phyloP scores from a whole-genome alignment of 805 yeast genomes.

The Huiozyma naganishii region DNA sequence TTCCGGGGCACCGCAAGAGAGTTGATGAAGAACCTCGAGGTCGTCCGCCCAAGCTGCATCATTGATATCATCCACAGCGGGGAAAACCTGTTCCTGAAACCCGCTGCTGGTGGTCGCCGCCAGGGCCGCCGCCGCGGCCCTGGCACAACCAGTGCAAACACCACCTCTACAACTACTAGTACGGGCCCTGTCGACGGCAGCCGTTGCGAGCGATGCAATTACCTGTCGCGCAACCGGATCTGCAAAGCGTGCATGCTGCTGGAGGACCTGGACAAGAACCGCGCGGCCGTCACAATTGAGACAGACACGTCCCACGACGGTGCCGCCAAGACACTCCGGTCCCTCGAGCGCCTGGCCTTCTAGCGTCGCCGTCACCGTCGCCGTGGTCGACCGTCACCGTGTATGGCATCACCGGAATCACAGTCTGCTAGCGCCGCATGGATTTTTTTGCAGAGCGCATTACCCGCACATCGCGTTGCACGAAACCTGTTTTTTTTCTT shows the following conservation, averaged over 20 bases:
- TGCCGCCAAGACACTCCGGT: constrained; percentile 2
- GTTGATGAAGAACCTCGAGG: constrained; percentile 78
- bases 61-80: constrained; percentile 93
- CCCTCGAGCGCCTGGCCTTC: constrained; percentile 1
- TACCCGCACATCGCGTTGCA: background rate
- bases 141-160: constrained; percentile 16
- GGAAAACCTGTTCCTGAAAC: constrained; percentile 55
- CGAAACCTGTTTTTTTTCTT: background rate
- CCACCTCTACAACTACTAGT: constrained; percentile 6
- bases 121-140: constrained; percentile 16
- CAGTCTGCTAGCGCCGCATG: no score
- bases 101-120: constrained; percentile 35
- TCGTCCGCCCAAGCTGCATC: constrained; percentile 84
- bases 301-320: constrained; percentile 23
- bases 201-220: constrained; percentile 83
- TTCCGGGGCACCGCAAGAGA: constrained; percentile 96
- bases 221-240: constrained; percentile 72
- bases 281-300: constrained; percentile 57
- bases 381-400: no score
- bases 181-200: constrained; percentile 46
- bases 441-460: background rate
- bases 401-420: no score
- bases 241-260: constrained; percentile 90
- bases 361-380: background rate
- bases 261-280: constrained; percentile 68